Conservation (phyloP, 441 rosid genomes). For the Francoa sonchifolia region DNA sequence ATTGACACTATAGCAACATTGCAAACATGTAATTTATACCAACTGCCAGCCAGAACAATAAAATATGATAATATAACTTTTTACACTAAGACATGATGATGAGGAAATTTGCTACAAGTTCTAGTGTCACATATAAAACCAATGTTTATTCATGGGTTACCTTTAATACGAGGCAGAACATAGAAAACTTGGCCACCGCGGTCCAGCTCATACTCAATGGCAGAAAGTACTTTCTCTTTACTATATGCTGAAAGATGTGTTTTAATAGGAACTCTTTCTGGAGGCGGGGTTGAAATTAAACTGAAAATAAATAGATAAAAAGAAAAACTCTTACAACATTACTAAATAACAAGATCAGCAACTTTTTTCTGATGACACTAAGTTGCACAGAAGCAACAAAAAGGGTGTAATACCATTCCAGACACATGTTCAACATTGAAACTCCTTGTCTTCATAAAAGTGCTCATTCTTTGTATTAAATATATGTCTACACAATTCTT, state of each 20-base stretch:
- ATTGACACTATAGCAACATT: too few species aligned
- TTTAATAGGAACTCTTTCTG: constrained; percentile 95
- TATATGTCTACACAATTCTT: too few species aligned
- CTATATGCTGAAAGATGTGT: constrained; percentile 62
- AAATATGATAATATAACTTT: too few species aligned
- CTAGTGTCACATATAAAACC: too few species aligned
- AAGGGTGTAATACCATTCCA: not conserved
- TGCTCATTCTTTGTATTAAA: not conserved
- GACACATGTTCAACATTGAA: not conserved
- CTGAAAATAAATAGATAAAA: constrained; percentile 30
- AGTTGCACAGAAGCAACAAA: not conserved
- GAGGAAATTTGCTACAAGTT: too few species aligned
- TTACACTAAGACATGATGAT: too few species aligned
- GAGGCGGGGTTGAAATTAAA: constrained; percentile 93
- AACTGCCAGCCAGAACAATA: too few species aligned
- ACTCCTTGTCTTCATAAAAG: not conserved
- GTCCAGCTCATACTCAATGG: constrained; percentile 70
- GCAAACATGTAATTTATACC: too few species aligned
- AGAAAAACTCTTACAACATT: constrained; percentile 5
- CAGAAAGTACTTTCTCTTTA: constrained; percentile 51
- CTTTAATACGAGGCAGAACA: constrained; percentile 93
- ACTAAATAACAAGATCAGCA: constrained; percentile 4
- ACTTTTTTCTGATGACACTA: too few species aligned
- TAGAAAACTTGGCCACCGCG: constrained; percentile 93
- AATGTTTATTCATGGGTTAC: constrained; percentile 21